Evolutionary conservation across 306 rosid genomes (phyloP).

Genomic region (Spatholobus suberectus): DNA sequence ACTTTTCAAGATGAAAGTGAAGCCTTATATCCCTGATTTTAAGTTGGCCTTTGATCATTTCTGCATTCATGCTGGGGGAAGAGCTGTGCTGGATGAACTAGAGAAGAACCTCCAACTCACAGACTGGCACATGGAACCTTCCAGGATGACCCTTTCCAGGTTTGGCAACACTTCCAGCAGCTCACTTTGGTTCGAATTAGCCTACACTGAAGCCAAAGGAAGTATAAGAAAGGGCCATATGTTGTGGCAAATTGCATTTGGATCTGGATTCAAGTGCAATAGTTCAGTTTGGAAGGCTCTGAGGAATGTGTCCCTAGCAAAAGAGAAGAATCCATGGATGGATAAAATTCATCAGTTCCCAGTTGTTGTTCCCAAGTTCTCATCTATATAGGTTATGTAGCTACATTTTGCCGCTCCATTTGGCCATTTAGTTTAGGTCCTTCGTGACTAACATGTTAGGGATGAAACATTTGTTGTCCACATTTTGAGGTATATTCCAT

Average conservation of each 20-base stretch:
- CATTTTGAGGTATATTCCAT: not conserved
- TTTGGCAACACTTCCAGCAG: conserved; percentile 79
- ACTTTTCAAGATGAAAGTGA: conserved; percentile 59
- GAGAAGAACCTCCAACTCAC: conserved; percentile 59
- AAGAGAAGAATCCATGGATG: conserved; percentile 70
- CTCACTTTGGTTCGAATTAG: conserved; percentile 71
- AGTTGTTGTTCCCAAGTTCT: conserved; percentile 62
- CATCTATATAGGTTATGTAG: conserved; percentile 38
- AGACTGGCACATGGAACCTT: conserved; percentile 72
- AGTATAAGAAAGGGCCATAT: no score
- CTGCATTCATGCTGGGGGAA: no score
- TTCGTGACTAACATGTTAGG: not conserved
- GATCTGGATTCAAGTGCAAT: no score
- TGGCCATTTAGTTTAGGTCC: not conserved
- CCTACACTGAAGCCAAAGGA: conserved; percentile 65
- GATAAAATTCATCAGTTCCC: conserved; percentile 64
- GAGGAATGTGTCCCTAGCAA: conserved; percentile 49
- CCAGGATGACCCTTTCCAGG: conserved; percentile 69
- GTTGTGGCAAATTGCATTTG: no score
- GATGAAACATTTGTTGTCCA: not conserved
- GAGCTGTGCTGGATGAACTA: no score
- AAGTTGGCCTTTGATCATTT: no score
- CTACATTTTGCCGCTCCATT: not conserved
- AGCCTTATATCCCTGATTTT: no score
- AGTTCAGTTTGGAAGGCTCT: conserved; percentile 73